These are phyloP conservation scores for Knoxdaviesia capensis DNA, from an alignment of 2,329 filamentous ascomycete genomes.

Conservation along the genomic window DNA sequence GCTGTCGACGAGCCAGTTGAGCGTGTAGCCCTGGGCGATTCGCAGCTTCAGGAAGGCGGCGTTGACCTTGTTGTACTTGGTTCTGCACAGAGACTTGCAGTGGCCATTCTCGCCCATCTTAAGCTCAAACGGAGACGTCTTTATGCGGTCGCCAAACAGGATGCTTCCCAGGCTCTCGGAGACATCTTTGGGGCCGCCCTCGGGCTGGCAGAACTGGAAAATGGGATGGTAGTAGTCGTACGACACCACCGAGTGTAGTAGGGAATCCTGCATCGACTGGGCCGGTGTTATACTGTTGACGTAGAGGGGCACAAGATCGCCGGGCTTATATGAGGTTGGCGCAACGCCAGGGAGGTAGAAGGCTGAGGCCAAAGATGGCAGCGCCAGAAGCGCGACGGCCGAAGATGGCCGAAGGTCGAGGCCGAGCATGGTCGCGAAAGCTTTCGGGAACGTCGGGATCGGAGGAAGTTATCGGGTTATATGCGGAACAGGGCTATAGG, in stretches of 20 bases:
- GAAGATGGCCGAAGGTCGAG: slow-evolving; percentile 22
- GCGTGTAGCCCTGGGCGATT: slow-evolving; percentile 70
- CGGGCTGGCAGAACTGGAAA: slow-evolving; percentile 75
- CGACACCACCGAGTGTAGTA: slow-evolving; percentile 78
- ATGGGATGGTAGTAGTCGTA: slow-evolving; percentile 88
- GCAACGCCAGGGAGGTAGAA: slow-evolving; percentile 96
- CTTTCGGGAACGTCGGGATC: not conserved
- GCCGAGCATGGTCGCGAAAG: slow-evolving; percentile 20
- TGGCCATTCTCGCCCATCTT: slow-evolving; percentile 73
- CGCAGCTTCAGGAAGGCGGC: slow-evolving; percentile 64
- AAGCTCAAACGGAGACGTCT: slow-evolving; percentile 84
- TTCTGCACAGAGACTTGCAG: slow-evolving; percentile 62
- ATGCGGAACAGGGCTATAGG: no score
- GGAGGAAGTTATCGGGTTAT: not conserved
- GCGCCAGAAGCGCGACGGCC: slow-evolving; percentile 22
- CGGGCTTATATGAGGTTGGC: slow-evolving; percentile 71
- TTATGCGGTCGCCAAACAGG: slow-evolving; percentile 89
- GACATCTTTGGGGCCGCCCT: slow-evolving; percentile 56
- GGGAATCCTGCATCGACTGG: slow-evolving; percentile 53
- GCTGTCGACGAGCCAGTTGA: slow-evolving; percentile 93
- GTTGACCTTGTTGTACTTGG: slow-evolving; percentile 40
- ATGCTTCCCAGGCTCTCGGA: slow-evolving; percentile 81
- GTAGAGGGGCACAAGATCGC: slow-evolving; percentile 64
- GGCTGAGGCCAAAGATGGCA: slow-evolving; percentile 38
- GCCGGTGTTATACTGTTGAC: slow-evolving; percentile 88